Evolutionary conservation across 345 rosid genomes (phyloP).

Genomic region (Lepidium didymum): DNA sequence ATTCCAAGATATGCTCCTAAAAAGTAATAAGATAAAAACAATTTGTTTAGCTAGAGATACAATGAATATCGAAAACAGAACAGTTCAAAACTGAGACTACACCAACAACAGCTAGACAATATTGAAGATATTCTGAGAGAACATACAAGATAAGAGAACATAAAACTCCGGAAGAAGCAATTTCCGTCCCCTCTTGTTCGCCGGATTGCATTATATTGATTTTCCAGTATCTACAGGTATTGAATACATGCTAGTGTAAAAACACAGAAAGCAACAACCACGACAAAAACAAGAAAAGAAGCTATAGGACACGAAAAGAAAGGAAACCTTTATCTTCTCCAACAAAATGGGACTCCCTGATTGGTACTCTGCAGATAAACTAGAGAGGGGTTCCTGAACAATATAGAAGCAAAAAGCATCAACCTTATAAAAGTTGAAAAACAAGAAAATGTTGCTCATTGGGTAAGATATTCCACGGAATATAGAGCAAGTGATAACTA

Average conservation of each 20-base stretch:
- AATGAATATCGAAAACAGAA: background rate
- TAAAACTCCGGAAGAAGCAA: constrained; percentile 94
- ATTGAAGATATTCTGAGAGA: background rate
- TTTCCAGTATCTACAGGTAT: constrained; percentile 53
- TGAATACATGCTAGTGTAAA: background rate
- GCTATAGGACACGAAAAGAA: background rate
- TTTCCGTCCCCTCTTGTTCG: constrained; percentile 98
- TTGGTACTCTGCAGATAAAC: constrained; percentile 76
- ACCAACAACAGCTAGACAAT: background rate
- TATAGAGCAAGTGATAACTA: background rate
- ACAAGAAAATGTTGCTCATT: background rate
- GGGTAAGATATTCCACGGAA: background rate
- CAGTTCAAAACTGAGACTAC: background rate
- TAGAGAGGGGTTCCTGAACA: constrained; percentile 80
- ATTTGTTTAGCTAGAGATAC: constrained; percentile 3
- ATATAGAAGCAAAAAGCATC: constrained; percentile 4
- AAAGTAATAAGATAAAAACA: constrained; percentile 3
- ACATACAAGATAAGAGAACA: constrained; percentile 94
- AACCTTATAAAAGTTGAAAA: background rate
- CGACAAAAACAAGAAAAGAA: background rate
- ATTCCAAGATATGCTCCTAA: constrained; percentile 78
- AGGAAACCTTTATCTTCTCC: constrained; percentile 80
- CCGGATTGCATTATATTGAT: constrained; percentile 67
- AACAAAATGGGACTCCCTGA: constrained; percentile 83
- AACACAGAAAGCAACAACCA: background rate